Conservation (phyloP, 1,284 basidiomycete species). For the Mycosarcoma mackinlayi region DNA sequence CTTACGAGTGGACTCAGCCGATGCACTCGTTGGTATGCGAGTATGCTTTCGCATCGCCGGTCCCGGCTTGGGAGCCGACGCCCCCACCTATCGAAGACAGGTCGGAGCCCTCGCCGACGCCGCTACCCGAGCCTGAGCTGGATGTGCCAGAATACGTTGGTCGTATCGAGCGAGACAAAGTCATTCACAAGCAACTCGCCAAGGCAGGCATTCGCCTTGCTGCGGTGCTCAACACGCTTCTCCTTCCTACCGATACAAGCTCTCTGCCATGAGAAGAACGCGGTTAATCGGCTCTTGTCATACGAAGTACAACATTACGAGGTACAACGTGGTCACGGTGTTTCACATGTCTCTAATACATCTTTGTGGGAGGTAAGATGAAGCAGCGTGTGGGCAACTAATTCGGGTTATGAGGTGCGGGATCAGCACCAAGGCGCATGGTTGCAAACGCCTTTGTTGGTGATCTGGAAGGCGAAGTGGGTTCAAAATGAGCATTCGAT, state of each 20-base stretch:
- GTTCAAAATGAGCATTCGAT: slow-evolving; percentile 7
- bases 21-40: slow-evolving; percentile 60
- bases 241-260: slow-evolving; percentile 28
- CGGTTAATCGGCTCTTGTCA: neutral
- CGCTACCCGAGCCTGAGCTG: slow-evolving; percentile 74
- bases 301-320: too few species aligned
- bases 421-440: slow-evolving; percentile 21
- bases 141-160: slow-evolving; percentile 85
- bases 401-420: neutral
- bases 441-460: slow-evolving; percentile 20
- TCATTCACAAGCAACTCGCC: slow-evolving; percentile 83
- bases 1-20: slow-evolving; percentile 71
- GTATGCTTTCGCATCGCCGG: slow-evolving; percentile 77
- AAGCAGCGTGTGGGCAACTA: neutral
- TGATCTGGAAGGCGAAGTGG: slow-evolving; percentile 16
- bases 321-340: too few species aligned
- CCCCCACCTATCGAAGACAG: neutral
- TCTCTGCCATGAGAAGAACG: neutral
- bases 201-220: slow-evolving; percentile 84
- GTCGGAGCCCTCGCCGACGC: slow-evolving; percentile 10
- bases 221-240: slow-evolving; percentile 77
- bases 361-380: too few species aligned
- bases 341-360: too few species aligned
- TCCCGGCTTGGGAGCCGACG: slow-evolving; percentile 41
- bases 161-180: slow-evolving; percentile 72